A percentile compares a stretch with the other conserved stretches of the same genome.
phyloP scores from a whole-genome alignment of 495 filamentous ascomycete genomes.

The Aspergillus avenaceus region DNA sequence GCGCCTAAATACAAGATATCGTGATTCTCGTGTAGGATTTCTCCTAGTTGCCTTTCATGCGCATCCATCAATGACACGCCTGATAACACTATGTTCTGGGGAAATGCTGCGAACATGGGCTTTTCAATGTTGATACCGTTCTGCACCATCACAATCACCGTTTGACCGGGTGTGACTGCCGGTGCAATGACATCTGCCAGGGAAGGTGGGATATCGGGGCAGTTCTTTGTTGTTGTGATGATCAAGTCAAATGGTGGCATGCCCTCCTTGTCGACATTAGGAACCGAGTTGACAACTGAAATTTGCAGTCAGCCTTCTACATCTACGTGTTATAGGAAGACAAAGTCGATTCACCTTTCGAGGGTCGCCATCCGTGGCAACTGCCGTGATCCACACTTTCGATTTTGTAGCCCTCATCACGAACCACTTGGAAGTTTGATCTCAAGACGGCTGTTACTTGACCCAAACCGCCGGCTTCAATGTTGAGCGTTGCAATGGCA shows the following conservation, averaged over 20 bases:
- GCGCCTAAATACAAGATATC: constrained; percentile 37
- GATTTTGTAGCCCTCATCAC: constrained; percentile 46
- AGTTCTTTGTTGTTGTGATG: constrained; percentile 37
- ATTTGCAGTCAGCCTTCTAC: not conserved
- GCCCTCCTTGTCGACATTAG: constrained; percentile 33
- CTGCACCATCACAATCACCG: constrained; percentile 53
- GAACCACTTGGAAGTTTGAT: constrained; percentile 50
- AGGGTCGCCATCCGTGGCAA: constrained; percentile 17
- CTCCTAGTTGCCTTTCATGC: constrained; percentile 38
- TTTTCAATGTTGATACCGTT: constrained; percentile 61
- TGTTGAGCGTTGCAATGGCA: constrained; percentile 43
- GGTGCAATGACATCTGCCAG: constrained; percentile 41
- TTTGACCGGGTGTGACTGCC: constrained; percentile 41
- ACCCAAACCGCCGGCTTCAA: constrained; percentile 34
- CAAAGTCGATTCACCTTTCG: constrained; percentile 15
- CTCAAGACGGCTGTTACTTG: constrained; percentile 48
- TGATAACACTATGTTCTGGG: constrained; percentile 46
- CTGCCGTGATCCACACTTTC: constrained; percentile 36
- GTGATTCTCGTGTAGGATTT: constrained; percentile 36
- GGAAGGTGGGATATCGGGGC: constrained; percentile 35
- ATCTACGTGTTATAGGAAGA: not conserved
- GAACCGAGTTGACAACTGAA: constrained; percentile 18
- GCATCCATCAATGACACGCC: constrained; percentile 50
- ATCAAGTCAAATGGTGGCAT: constrained; percentile 41
- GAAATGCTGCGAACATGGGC: constrained; percentile 46